Evolutionary conservation across 495 filamentous ascomycete genomes (phyloP).

Genomic region (Penicillium longicatenatum): DNA sequence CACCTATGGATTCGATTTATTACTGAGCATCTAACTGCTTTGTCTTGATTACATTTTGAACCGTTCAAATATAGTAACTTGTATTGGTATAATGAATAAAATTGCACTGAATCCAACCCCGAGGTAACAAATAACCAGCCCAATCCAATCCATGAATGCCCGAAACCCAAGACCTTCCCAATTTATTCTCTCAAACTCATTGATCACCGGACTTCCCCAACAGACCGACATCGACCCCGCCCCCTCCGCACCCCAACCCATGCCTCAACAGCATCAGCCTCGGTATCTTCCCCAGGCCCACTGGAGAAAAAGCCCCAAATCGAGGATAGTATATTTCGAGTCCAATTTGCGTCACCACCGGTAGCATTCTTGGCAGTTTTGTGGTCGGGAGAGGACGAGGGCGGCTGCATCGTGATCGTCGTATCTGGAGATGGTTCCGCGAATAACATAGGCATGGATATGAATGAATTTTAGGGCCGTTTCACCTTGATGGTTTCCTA

Average conservation of each 20-base stretch:
- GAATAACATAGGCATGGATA: background rate
- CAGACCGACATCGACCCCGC: slow-evolving; percentile 24
- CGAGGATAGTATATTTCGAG: slow-evolving; percentile 13
- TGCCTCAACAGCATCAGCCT: slow-evolving; percentile 26
- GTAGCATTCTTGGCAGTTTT: background rate
- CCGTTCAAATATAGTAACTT: background rate
- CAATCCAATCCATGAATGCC: background rate
- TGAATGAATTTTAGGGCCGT: background rate
- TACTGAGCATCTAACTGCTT: slow-evolving; percentile 2
- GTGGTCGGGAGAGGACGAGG: background rate
- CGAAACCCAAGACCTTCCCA: background rate
- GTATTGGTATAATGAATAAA: background rate
- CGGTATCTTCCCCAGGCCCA: slow-evolving; percentile 10
- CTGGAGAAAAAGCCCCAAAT: slow-evolving; percentile 14
- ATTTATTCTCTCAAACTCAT: background rate
- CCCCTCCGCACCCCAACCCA: slow-evolving; percentile 26
- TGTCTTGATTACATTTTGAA: background rate
- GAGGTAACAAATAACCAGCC: background rate
- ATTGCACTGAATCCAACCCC: background rate
- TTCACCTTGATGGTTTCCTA: background rate
- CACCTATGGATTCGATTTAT: slow-evolving; percentile 20
- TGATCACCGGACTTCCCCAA: slow-evolving; percentile 24
- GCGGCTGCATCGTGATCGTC: background rate
- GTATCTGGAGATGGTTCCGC: background rate
- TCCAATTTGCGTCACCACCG: slow-evolving; percentile 11